Base-by-base conservation (phyloP, 169 alveolate genomes). In the Plasmodium cynomolgi region DNA sequence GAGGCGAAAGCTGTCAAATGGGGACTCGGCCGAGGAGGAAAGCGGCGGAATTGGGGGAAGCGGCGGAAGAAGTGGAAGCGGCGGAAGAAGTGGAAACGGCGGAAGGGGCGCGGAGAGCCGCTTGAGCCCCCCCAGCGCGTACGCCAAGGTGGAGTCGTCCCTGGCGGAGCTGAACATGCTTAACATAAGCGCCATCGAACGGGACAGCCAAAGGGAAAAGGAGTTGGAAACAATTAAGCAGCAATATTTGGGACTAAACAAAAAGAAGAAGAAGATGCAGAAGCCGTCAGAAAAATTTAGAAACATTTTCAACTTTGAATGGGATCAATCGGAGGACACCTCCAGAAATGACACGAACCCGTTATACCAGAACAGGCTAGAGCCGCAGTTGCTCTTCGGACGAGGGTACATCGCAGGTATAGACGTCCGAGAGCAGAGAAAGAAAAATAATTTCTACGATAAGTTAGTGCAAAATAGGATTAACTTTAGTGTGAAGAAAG, bases 281-380 rank as follows among this genome's bases (percentile, higher is more conserved):
- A 98, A 98, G 84, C 99, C 99, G 0, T 97, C 99, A 47, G 99
- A 98, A 84, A 98, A 98, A 88, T 98, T 97, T 95, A 62, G 96
- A 88, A 97, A 97, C 54, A 95, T 96, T 5, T 97, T 98, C 56
- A 95, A 96, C 83, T 97, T 97, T 82, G 99, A 98, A 62, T 98
- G 99, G 99, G 98, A 97, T 77, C 96, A 95, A 44, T 93, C 97
- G 29, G 99, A 98, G 81, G 99, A 98, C 84, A 98, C 99, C 6
- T 84, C 97, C 23, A 83, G 81, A 74, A 92, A 93, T 71, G 99
- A 97, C 50, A 95, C 94, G 92, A 98, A 99, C 90, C 99, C 99
- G 1, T 88, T 98, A 34, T 99, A 98, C 93, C 97, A 95, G 79
- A 94, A 98, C 81, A 84, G 99, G 41, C 95, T 97, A 37, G 97